These are phyloP conservation scores for Exophiala dermatitidis DNA, from an alignment of 2,329 filamentous ascomycete genomes.

Conservation along the genomic window DNA sequence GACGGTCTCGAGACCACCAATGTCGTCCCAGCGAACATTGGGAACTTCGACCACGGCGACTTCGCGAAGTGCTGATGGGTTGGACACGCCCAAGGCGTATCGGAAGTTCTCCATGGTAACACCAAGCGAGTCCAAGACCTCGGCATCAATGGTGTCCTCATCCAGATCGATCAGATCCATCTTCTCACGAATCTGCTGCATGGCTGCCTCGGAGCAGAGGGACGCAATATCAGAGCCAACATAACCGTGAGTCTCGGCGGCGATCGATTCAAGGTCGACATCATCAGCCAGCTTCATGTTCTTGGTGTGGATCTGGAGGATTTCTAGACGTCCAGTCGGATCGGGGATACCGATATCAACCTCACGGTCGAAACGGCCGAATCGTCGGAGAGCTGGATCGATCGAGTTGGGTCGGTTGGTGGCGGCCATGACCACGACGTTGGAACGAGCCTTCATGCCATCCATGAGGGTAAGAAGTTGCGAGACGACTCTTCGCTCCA, in stretches of 20 bases:
- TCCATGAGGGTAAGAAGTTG: slow-evolving; percentile 97
- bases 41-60: slow-evolving; percentile 98
- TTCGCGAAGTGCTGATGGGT: slow-evolving; percentile 96
- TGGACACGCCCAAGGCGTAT: slow-evolving; percentile 94
- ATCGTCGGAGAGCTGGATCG: slow-evolving; percentile 92
- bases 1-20: slow-evolving; percentile 95
- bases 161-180: slow-evolving; percentile 99
- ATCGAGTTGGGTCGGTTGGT: slow-evolving; percentile 99
- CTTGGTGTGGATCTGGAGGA: slow-evolving; percentile 99
- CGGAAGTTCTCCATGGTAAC: slow-evolving; percentile 99
- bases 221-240: slow-evolving; percentile 97
- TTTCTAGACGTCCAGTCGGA: slow-evolving; percentile 96
- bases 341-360: slow-evolving; percentile 98
- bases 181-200: slow-evolving; percentile 99
- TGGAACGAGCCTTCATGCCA: slow-evolving; percentile 98
- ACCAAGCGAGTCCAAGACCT: slow-evolving; percentile 94
- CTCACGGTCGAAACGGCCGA: slow-evolving; percentile 97
- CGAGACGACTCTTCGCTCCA: slow-evolving; percentile 96
- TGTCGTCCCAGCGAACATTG: slow-evolving; percentile 99
- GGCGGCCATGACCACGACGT: slow-evolving; percentile 97
- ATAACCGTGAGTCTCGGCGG: slow-evolving; percentile 96
- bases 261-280: slow-evolving; percentile 93
- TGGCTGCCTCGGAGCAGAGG: slow-evolving; percentile 96
- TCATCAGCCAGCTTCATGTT: slow-evolving; percentile 99
- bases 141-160: slow-evolving; percentile 97